Evolutionary conservation across 345 rosid species (phyloP), one percentile per base, ranked within the genome.

Genomic region (Eucalyptus curtisii): DNA sequence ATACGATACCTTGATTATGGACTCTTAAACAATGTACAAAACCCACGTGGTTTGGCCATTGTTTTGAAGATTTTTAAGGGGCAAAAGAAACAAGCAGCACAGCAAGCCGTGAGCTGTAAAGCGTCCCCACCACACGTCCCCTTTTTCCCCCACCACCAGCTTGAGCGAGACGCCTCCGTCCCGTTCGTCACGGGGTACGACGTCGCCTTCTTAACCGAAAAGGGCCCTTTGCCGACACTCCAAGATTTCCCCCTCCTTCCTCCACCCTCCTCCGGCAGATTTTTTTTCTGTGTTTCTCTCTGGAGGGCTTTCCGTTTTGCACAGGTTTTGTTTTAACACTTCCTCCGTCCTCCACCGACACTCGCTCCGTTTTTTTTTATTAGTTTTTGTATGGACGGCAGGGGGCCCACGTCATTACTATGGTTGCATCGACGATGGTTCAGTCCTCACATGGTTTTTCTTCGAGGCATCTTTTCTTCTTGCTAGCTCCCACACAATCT

Each of bases 221-320:
- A 10, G 12, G 7, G 2, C 45, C 14, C 45, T 71, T 71, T 71
- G 82, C 45, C 45, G 82, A 71, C 82, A 71, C 45, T 19, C 45
- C 82, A 71, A 71, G 82, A 5, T 37, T 19, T 64, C 10, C 68
- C 5, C 27, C 22, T 7, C 1, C 17, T 4, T 16, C 50, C 53
- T 49, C 52, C 52, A 2, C 0, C n/a, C n/a, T 57, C 14, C n/a
- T 57, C n/a, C 64, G 2, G n/a, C 59, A 0, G 59, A 53, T 55
- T 55, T 22, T 50, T 53, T 6, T 1, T 8, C 5, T 0, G 10
- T 24, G 9, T 9, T 55, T 1, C 2, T 49, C 7, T 15, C 1
- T 16, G n/a, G 30, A 27, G 2, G 6, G 30, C 30, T 59, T 12
- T 13, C 19, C 33, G 17, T 30, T 61, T 61, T 13, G 76, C 10